phyloP scores from a whole-genome alignment of 192 early-diverging fungal species.

The Rhizoclosmatium globosum region DNA sequence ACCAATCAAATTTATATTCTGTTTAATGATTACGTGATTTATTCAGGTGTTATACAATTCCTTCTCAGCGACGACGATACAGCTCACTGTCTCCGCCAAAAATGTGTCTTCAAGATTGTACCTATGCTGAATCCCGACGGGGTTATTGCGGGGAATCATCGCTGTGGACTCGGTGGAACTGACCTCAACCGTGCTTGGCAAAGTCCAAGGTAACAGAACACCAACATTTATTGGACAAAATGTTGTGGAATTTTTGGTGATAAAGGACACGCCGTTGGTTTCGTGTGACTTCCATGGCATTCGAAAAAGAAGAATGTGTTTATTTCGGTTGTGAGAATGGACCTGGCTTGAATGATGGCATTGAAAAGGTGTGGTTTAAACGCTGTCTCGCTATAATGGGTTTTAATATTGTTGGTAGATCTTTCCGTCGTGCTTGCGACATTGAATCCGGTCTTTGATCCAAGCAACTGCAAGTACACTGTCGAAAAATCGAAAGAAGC shows the following conservation, averaged over 20 bases:
- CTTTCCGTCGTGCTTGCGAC: conserved; percentile 54
- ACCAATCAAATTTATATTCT: neutral
- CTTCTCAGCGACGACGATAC: conserved; percentile 49
- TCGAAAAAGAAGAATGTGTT: conserved; percentile 63
- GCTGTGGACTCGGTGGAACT: conserved; percentile 58
- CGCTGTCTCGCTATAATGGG: neutral
- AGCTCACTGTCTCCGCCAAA: conserved; percentile 45
- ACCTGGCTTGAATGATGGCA: conserved; percentile 41
- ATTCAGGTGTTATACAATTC: conserved; percentile 49
- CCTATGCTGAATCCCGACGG: conserved; percentile 69
- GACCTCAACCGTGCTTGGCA: conserved; percentile 65
- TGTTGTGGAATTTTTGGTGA: conserved; percentile 53
- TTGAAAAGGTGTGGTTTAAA: conserved; percentile 45
- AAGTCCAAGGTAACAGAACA: conserved; percentile 34
- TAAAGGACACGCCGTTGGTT: conserved; percentile 45
- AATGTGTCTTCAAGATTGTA: conserved; percentile 60
- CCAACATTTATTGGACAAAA: conserved; percentile 63
- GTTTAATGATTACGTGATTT: neutral
- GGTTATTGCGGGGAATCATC: conserved; percentile 60
- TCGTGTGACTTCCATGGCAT: conserved; percentile 66
- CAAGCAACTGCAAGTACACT: conserved; percentile 44
- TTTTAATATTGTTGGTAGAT: conserved; percentile 39
- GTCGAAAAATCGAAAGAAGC: conserved; percentile 57
- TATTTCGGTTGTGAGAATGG: conserved; percentile 61
- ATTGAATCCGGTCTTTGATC: conserved; percentile 55